Evolutionary conservation across 768 basidiomycete genomes (phyloP).

Genomic region (Lactarius tabidus): DNA sequence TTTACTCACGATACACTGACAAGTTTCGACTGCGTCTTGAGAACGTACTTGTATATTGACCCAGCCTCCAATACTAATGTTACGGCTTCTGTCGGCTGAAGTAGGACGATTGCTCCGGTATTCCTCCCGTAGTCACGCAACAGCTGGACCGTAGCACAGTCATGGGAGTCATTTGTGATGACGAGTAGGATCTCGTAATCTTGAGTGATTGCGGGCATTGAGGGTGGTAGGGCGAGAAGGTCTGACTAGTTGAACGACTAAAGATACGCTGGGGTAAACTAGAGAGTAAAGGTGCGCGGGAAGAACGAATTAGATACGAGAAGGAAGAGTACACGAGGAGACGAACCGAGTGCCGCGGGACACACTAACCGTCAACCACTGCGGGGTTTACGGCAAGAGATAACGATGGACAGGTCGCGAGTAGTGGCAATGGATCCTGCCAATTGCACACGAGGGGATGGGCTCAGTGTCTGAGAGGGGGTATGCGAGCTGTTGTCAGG

Average conservation of each 20-base stretch:
- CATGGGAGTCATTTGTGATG: constrained; percentile 65
- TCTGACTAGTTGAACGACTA: constrained; percentile 33
- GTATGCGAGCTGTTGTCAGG: constrained; percentile 19
- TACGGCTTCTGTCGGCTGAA: constrained; percentile 60
- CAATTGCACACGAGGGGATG: constrained; percentile 23
- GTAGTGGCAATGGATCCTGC: constrained; percentile 24
- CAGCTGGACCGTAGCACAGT: constrained; percentile 60
- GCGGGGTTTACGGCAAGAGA: constrained; percentile 24
- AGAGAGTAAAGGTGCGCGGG: constrained; percentile 15
- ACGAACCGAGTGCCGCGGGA: constrained; percentile 23
- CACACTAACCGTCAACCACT: constrained; percentile 22
- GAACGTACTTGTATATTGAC: constrained; percentile 61
- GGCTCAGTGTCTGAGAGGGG: constrained; percentile 17
- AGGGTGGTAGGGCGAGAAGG: constrained; percentile 35
- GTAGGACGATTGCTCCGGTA: constrained; percentile 48
- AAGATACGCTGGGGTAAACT: constrained; percentile 11
- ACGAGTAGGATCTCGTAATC: constrained; percentile 63
- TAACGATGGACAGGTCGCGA: constrained; percentile 15
- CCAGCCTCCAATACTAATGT: constrained; percentile 69
- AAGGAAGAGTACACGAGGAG: constrained; percentile 7
- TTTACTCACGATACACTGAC: constrained; percentile 62
- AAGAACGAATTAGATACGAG: constrained; percentile 16
- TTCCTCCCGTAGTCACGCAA: constrained; percentile 60
- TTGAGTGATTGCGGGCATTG: constrained; percentile 59
- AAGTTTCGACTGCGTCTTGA: constrained; percentile 61